A percentile compares a stretch with the other conserved stretches of the same genome.
Evolutionary conservation across 2,329 filamentous ascomycete genomes (phyloP).

Genomic region (Didymella pomorum): DNA sequence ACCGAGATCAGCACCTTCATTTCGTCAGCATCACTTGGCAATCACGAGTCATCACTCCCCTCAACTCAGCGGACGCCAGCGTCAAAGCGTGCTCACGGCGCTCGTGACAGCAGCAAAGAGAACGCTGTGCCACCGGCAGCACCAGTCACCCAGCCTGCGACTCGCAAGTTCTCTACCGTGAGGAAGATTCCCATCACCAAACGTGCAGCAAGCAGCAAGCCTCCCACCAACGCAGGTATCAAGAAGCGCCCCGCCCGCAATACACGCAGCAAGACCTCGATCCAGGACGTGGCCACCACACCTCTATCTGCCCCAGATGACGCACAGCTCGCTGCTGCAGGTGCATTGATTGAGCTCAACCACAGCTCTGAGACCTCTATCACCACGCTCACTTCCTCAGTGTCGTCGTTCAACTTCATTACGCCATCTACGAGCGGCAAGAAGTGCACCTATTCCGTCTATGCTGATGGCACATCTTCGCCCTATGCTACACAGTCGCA

Average conservation of each 20-base stretch:
- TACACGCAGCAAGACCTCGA: background rate
- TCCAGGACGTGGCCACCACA: no score
- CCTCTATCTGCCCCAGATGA: background rate
- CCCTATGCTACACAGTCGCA: background rate
- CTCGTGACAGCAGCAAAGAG: conserved; percentile 3
- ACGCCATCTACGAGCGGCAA: background rate
- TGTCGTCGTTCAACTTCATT: background rate
- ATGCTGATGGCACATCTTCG: background rate
- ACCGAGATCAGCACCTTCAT: background rate
- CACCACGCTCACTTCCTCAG: background rate
- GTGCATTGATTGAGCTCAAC: background rate
- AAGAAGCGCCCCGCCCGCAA: background rate
- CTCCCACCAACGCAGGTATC: background rate
- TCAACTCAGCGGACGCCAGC: background rate
- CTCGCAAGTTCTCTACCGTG: background rate
- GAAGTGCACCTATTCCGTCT: background rate
- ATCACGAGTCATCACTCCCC: background rate
- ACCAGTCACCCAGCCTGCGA: background rate
- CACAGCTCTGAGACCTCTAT: background rate
- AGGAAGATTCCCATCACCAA: conserved; percentile 2
- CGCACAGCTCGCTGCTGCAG: conserved; percentile 3
- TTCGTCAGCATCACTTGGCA: background rate
- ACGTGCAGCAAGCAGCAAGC: background rate
- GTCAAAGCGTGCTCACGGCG: background rate
- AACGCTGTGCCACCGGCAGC: background rate